Conservation (phyloP, 345 rosid genomes). For the Arabidopsis arenosa region DNA sequence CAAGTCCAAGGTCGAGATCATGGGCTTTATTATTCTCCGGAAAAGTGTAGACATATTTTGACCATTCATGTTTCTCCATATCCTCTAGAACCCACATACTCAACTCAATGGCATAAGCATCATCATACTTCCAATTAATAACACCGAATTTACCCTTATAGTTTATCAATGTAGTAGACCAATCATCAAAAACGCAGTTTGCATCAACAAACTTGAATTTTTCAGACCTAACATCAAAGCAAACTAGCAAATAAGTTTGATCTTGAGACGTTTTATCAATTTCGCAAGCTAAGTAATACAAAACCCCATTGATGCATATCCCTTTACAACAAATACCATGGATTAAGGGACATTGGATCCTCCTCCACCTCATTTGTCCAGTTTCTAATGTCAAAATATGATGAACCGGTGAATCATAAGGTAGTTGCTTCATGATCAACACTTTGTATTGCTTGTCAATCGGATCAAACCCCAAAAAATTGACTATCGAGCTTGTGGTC, state of each 20-base stretch:
- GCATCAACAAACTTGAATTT: neutral
- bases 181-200: neutral
- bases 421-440: neutral
- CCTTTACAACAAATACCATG: neutral
- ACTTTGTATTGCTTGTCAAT: neutral
- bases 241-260: neutral
- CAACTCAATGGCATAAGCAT: neutral
- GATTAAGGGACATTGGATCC: neutral
- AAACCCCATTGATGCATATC: neutral
- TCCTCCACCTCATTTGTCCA: neutral
- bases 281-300: neutral
- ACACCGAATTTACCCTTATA: neutral
- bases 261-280: neutral
- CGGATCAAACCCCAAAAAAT: neutral
- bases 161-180: neutral
- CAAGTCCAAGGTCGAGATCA: neutral
- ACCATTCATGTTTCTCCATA: neutral
- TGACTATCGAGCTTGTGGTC: rapidly evolving
- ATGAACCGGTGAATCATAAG: too few relatives aligned
- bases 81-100: neutral
- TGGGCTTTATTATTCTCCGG: too few relatives aligned
- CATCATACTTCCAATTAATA: neutral
- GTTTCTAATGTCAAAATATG: neutral
- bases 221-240: neutral
- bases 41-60: neutral